A percentile compares a stretch with the other conserved stretches of the same genome.
These are phyloP conservation scores for Nematodospora valgi DNA, from an alignment of 805 yeast genomes.

Conservation along the genomic window DNA sequence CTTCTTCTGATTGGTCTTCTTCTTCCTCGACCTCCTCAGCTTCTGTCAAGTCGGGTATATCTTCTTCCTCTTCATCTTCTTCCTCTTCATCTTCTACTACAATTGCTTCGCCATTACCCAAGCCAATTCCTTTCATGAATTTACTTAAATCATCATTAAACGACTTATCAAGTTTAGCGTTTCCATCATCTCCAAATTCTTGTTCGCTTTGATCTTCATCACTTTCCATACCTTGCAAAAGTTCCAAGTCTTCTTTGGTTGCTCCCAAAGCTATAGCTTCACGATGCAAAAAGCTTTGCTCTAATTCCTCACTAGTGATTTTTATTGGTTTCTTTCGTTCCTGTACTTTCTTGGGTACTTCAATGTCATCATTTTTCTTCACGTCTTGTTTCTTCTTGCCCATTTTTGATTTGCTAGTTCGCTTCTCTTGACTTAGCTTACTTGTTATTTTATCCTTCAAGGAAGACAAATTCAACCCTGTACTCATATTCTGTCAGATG, in stretches of 20 bases:
- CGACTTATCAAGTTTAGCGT: conserved; percentile 29
- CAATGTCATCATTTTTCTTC: conserved; percentile 7
- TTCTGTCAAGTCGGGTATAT: conserved; percentile 14
- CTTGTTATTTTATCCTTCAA: conserved; percentile 62
- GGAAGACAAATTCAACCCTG: conserved; percentile 49
- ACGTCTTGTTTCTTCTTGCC: conserved; percentile 13
- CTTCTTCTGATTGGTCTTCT: conserved; percentile 14
- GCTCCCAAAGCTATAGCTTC: conserved; percentile 86
- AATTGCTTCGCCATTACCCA: conserved; percentile 39
- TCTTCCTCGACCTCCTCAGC: conserved; percentile 17
- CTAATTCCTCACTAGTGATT: conserved; percentile 10
- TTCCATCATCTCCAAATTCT: conserved; percentile 44
- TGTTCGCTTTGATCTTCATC: conserved; percentile 50
- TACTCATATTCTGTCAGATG: conserved; percentile 32
- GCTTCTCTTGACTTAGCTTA: conserved; percentile 33
- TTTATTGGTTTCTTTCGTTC: conserved; percentile 3
- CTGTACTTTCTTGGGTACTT: conserved; percentile 10
- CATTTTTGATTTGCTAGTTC: conserved; percentile 17
- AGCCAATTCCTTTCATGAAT: conserved; percentile 68
- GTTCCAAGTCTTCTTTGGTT: conserved; percentile 70
- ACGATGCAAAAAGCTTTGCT: conserved; percentile 48
- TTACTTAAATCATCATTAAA: conserved; percentile 53
- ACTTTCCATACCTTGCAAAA: conserved; percentile 47
- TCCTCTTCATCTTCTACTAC: conserved; percentile 29
- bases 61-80: conserved; percentile 36